A percentile compares a stretch with the other conserved stretches of the same genome.
Evolutionary conservation across 805 yeast species (phyloP).

Genomic region (Candida hungchunana): DNA sequence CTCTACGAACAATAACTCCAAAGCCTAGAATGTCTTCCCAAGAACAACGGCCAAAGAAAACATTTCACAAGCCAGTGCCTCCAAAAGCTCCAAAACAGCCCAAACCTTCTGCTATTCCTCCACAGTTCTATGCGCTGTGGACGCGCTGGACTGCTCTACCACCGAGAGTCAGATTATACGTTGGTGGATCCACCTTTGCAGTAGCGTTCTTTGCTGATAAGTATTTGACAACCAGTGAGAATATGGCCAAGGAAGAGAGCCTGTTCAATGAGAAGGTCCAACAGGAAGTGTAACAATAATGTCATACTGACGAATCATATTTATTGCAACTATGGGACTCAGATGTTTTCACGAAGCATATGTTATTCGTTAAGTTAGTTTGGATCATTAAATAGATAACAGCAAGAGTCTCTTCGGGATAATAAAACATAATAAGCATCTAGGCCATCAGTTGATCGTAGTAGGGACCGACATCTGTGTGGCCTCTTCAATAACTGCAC

Average conservation of each 20-base stretch:
- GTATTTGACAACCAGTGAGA: constrained; percentile 18
- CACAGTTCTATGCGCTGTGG: constrained; percentile 6
- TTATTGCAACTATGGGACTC: no score
- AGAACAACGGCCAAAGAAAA: constrained; percentile 12
- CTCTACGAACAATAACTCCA: no score
- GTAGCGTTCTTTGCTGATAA: constrained; percentile 26
- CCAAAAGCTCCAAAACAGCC: background rate
- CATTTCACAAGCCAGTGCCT: constrained; percentile 17
- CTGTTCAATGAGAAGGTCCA: constrained; percentile 6
- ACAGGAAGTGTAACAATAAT: no score
- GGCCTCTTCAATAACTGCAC: constrained; percentile 16
- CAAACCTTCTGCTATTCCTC: constrained; percentile 2
- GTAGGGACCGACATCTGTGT: constrained; percentile 12
- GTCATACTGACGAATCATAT: no score
- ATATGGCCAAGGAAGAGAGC: constrained; percentile 17
- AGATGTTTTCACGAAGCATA: no score
- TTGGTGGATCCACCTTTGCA: constrained; percentile 27
- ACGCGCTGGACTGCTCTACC: constrained; percentile 23
- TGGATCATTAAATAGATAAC: constrained; percentile 4
- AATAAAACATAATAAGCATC: background rate
- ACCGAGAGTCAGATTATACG: constrained; percentile 22
- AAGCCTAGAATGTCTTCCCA: no score
- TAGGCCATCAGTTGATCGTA: constrained; percentile 7
- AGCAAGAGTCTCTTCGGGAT: constrained; percentile 1
- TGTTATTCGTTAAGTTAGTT: no score